Base-by-base conservation (phyloP, 1,284 basidiomycete genomes). In the Irpex sp. region DNA sequence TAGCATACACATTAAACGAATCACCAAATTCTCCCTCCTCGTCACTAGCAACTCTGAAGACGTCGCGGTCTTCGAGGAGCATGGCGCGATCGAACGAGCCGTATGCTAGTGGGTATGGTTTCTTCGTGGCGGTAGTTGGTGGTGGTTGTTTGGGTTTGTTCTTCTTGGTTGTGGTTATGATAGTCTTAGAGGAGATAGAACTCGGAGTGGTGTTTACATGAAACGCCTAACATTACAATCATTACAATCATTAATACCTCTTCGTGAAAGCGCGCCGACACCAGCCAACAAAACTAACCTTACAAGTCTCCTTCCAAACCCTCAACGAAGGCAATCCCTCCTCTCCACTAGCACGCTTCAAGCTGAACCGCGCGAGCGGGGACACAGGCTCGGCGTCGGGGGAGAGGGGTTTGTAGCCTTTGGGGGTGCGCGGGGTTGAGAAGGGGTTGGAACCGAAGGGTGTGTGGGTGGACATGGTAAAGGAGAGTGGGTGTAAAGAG, bases 291-390 rank as follows among this genome's bases (percentile, higher is more conserved):
- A 7, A 2, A 61, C 62, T 8, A n/a, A 61, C 62, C 33, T 55
- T 53, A 54, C 65, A 66, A 21, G 57, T 63, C 21, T 63, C 62
- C 60, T 61, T 63, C 65, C 65, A 66, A 9, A 47, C 33, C 21
- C 50, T 35, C 7, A 66, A 36, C 0, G 65, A 66, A 26, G 65
- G 65, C 15, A 66, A 54, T 21, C 21, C 21, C 21, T 21, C 1
- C 21, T 21, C 39, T 35, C 50, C 2, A 51, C 9, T 17, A 53
- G 19, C 33, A 54, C 21, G 59, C 46, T 11, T 33, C 43, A 49
- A 47, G 47, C 39, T 63, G 57, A 61, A 66, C 5, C 61, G 62
- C 3, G 59, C 65, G 4, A 63, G 46, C 43, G 65, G 65, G 1
- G 65, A 66, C 8, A 43, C 13, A 9, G 65, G 65, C 17, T 66